phyloP scores from a whole-genome alignment of 768 basidiomycete genomes.

The Trametes coccinea region DNA sequence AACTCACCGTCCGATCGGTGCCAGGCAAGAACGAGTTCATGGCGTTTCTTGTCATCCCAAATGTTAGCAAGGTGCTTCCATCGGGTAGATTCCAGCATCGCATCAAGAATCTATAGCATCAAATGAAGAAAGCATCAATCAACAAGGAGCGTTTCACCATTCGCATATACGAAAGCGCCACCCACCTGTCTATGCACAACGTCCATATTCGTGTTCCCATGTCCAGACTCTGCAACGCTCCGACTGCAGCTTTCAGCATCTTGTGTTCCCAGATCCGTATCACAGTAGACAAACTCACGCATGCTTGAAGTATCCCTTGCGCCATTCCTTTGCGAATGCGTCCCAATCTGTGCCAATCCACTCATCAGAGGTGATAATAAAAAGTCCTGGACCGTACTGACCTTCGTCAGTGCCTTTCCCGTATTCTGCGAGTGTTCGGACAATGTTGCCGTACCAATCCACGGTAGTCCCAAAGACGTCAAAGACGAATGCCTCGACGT shows the following conservation, averaged over 20 bases:
- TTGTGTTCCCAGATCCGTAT: background rate
- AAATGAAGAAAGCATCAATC: no score
- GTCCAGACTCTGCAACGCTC: slow-evolving; percentile 43
- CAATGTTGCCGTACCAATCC: slow-evolving; percentile 30
- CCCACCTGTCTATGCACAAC: slow-evolving; percentile 52
- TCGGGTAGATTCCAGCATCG: slow-evolving; percentile 46
- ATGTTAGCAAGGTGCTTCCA: slow-evolving; percentile 49
- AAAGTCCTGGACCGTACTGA: background rate
- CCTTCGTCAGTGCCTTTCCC: background rate
- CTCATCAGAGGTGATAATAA: background rate
- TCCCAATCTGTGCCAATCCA: slow-evolving; percentile 36
- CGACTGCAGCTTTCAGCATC: slow-evolving; percentile 30
- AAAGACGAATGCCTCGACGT: slow-evolving; percentile 29
- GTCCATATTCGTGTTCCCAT: slow-evolving; percentile 54
- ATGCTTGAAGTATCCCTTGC: slow-evolving; percentile 46
- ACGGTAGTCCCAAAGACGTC: slow-evolving; percentile 34
- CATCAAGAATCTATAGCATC: slow-evolving; percentile 50
- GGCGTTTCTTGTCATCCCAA: slow-evolving; percentile 47
- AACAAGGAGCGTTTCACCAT: no score
- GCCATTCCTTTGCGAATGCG: slow-evolving; percentile 58
- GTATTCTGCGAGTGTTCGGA: slow-evolving; percentile 13
- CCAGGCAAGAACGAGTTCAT: slow-evolving; percentile 53
- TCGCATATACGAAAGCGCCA: background rate
- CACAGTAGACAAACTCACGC: slow-evolving; percentile 38
- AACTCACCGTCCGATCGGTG: slow-evolving; percentile 48